phyloP scores from a whole-genome alignment of 345 rosid species.

The Pelargonium nanum region DNA sequence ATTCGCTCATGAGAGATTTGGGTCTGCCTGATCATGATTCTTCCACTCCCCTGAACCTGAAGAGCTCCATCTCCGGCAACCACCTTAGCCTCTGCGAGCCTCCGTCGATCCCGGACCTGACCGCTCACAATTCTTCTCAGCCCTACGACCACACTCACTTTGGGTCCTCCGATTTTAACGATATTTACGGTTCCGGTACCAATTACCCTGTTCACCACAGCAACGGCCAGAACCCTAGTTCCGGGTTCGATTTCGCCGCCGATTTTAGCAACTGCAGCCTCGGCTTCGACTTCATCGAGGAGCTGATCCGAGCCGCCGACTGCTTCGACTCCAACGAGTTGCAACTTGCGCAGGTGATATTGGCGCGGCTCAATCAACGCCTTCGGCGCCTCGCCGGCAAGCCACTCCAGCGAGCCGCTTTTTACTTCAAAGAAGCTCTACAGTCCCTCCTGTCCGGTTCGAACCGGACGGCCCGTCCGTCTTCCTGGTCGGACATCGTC shows the following conservation, averaged over 20 bases:
- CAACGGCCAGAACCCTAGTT: slow-evolving; percentile 18
- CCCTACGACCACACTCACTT: slow-evolving; percentile 15
- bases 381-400: slow-evolving; percentile 50
- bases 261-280: slow-evolving; percentile 13
- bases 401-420: slow-evolving; percentile 80
- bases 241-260: slow-evolving; percentile 16
- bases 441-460: slow-evolving; percentile 40
- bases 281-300: slow-evolving; percentile 58
- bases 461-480: slow-evolving; percentile 28
- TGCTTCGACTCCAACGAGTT: slow-evolving; percentile 72
- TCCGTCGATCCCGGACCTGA: too few relatives aligned
- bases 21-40: slow-evolving; percentile 57
- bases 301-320: slow-evolving; percentile 67
- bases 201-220: too few relatives aligned
- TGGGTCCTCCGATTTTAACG: slow-evolving; percentile 35
- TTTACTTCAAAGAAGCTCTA: slow-evolving; percentile 84
- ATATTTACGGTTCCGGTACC: slow-evolving; percentile 28
- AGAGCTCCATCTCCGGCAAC: slow-evolving; percentile 9
- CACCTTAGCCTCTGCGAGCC: slow-evolving; percentile 13
- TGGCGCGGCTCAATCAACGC: slow-evolving; percentile 69
- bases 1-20: slow-evolving; percentile 69
- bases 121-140: neutral
- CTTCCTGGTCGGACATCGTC: slow-evolving; percentile 63
- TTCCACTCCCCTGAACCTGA: slow-evolving; percentile 19
- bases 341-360: slow-evolving; percentile 61